Evolutionary conservation across 805 yeast genomes (phyloP).

Genomic region (Pichia rugopelliculosa): DNA sequence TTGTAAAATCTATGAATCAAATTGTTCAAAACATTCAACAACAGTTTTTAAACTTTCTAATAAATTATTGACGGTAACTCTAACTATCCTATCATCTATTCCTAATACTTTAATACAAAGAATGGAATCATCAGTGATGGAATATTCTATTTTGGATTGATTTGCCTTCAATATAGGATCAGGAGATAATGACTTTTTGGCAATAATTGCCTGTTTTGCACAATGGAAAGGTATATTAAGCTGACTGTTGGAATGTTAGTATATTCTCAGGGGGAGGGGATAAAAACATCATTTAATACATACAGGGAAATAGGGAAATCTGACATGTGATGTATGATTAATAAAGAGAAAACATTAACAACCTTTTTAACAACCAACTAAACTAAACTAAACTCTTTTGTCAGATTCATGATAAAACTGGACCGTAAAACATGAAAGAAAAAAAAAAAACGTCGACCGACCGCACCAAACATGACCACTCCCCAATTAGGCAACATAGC

Average conservation of each 20-base stretch:
- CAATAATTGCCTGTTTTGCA: constrained; percentile 54
- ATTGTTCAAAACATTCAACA: constrained; percentile 73
- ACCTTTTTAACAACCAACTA: too few relatives aligned
- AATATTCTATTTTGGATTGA: constrained; percentile 49
- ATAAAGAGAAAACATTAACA: too few relatives aligned
- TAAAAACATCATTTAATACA: not conserved
- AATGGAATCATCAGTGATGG: constrained; percentile 22
- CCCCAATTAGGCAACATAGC: not conserved
- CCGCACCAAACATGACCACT: not conserved
- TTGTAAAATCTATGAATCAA: constrained; percentile 28
- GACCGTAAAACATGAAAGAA: too few relatives aligned
- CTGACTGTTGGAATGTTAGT: constrained; percentile 20
- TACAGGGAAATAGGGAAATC: constrained; percentile 1
- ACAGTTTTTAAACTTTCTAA: constrained; percentile 71
- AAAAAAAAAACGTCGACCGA: too few relatives aligned
- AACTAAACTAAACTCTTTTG: too few relatives aligned
- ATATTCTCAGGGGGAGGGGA: not conserved
- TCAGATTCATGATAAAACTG: not conserved
- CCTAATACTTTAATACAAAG: constrained; percentile 50
- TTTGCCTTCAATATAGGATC: constrained; percentile 75
- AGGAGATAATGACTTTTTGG: constrained; percentile 53
- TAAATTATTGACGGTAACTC: constrained; percentile 80
- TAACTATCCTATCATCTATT: constrained; percentile 60
- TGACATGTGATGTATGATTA: too few relatives aligned
- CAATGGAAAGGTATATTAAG: constrained; percentile 60